Base-by-base conservation (phyloP, 768 basidiomycete genomes). In the Suillus plorans region DNA sequence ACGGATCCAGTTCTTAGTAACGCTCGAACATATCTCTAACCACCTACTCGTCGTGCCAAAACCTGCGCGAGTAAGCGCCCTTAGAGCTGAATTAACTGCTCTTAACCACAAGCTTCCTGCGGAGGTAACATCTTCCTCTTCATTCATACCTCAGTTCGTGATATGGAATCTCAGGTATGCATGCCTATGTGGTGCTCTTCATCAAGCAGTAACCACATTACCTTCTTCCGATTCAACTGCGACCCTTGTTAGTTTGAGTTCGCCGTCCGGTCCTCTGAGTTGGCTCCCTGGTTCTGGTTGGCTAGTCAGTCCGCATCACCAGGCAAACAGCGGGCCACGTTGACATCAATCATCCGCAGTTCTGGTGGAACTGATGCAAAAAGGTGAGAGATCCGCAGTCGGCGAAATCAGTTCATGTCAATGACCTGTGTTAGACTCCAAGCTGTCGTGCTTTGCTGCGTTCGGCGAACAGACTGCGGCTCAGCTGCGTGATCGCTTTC, bases 301-400 rank as follows among this genome's bases (percentile, higher is more conserved):
- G 84, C 79, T 87, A 49, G 69, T 70, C 8, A 66, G 61, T 36
- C 66, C 37, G 44, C 45, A 22, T 65, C 69, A 52, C 67, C 71
- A 20, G 68, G 74, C 52, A 66, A 62, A 62, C 66, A 64, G 68
- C 68, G 69, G 66, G 25, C 70, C 76, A 34, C 44, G 16, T 60
- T 69, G 53, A 67, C 64, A 50, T 61, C 61, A 36, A 58, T 14
- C 39, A n/a, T 80, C 80, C 80, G 1, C 61, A 89, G 87, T 87
- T 47, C 83, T 99, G 70, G 95, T 99, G 45, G 97, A 99, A 74
- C 80, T 99, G 61, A 99, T 99, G 97, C 97, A 99, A 78, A 96
- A 95, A 84, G 91, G 94, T 90, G 70, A 62, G 78, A 65, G 18
- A 42, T 65, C 18, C 62, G 44, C 44, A 10, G 44, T 34, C 12